Percentiles rank a stretch among this genome's conserved stretches.
Evolutionary conservation across 176 grass and related monocot species (phyloP).

Genomic region (Ensete glaucum): DNA sequence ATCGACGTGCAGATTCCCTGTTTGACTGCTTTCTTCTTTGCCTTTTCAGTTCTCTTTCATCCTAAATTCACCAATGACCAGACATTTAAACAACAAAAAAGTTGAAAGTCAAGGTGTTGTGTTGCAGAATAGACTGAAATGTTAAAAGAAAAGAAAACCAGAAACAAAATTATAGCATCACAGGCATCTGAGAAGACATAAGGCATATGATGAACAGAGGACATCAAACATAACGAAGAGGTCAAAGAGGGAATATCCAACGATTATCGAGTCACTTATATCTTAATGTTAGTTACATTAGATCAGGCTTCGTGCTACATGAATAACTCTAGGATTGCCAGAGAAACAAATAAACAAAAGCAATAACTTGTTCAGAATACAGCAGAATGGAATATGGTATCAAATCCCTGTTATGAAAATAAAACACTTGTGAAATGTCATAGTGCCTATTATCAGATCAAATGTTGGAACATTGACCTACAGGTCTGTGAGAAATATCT

Average conservation of each 20-base stretch:
- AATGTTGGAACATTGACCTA: no score
- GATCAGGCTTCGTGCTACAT: no score
- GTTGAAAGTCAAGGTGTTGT: not conserved
- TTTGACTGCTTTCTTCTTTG: constrained; percentile 94
- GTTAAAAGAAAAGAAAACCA: not conserved
- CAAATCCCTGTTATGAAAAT: no score
- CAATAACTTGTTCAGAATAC: not conserved
- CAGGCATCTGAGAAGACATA: no score
- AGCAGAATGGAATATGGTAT: not conserved
- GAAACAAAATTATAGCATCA: not conserved
- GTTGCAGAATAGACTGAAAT: no score
- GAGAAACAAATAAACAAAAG: not conserved
- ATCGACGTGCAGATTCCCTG: constrained; percentile 87
- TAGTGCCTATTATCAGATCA: no score
- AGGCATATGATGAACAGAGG: not conserved
- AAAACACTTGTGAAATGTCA: no score
- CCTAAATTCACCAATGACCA: constrained; percentile 32
- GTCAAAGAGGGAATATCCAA: not conserved
- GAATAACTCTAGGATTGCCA: not conserved
- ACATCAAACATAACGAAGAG: not conserved
- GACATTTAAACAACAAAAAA: not conserved
- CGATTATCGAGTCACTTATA: no score
- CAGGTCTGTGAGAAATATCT: no score
- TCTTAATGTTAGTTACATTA: no score
- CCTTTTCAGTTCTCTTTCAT: constrained; percentile 89